Evolutionary conservation across 148 eudicot species (phyloP).

Genomic region (Camellia granthamiana): DNA sequence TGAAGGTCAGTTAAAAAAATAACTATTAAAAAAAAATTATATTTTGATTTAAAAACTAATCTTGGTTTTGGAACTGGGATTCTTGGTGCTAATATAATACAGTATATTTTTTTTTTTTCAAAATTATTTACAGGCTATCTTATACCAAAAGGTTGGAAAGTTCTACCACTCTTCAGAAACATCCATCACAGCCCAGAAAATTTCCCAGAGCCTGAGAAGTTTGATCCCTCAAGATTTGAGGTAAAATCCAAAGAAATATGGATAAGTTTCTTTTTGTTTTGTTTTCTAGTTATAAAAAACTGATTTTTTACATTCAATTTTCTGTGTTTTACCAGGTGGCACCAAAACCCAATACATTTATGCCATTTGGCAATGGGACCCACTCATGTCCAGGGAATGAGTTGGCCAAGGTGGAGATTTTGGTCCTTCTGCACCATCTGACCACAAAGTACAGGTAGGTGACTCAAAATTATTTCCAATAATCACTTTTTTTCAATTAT

Average conservation of each 20-base stretch:
- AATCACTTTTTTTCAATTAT: background rate
- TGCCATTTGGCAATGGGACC: constrained; percentile 75
- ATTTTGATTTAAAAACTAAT: too few relatives aligned
- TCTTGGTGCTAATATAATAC: background rate
- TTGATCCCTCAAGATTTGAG: constrained; percentile 81
- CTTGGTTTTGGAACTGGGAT: background rate
- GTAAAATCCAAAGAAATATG: constrained; percentile 22
- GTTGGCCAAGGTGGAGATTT: constrained; percentile 60
- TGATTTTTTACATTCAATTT: constrained; percentile 4
- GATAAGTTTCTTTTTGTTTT: background rate
- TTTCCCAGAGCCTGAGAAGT: constrained; percentile 60
- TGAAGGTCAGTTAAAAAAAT: constrained; percentile 44
- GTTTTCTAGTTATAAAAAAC: background rate
- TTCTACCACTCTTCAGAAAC: constrained; percentile 63
- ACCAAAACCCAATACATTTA: constrained; percentile 60
- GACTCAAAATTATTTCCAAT: background rate
- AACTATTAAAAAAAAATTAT: too few relatives aligned
- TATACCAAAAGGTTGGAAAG: constrained; percentile 79
- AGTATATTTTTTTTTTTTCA: background rate
- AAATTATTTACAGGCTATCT: constrained; percentile 41
- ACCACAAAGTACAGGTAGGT: constrained; percentile 69
- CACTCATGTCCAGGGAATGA: constrained; percentile 78
- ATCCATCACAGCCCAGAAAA: constrained; percentile 66
- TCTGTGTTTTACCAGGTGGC: constrained; percentile 36
- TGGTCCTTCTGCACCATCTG: constrained; percentile 57